Evolutionary conservation across 1,284 basidiomycete genomes (phyloP), one percentile per base, ranked within the genome.

Genomic region (Sporisorium graminicola): DNA sequence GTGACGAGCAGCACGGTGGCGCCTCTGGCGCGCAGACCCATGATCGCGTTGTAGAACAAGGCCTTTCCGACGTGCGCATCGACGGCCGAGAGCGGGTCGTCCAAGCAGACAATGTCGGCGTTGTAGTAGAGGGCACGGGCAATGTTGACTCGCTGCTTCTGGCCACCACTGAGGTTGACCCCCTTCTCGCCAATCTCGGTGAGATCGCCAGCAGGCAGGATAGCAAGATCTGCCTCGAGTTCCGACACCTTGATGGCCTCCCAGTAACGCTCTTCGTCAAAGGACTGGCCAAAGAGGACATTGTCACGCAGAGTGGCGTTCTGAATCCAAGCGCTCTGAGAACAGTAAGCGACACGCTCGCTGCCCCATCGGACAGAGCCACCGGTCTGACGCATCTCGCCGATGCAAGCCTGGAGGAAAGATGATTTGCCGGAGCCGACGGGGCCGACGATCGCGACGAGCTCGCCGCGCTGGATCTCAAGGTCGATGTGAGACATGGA

Each of bases 251-350:
- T 72, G 71, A 74, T 62, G 13, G 82, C 81, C 52, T 82, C 74
- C 82, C 77, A 79, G 71, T 88, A 87, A 18, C 87, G 81, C 69
- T 91, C 91, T 58, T 91, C 90, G 47, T 86, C 83, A 51, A 79
- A 85, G 1, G 77, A 65, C 26, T 80, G 81, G 2, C 80, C 90
- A 86, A 91, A 87, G 26, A 84, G 55, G 27, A 86, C 81, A 63
- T 86, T 85, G 77, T 90, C 75, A 58, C 91, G 91, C 73, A 94
- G 77, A 3, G 91, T 90, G 0, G 91, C 90, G 80, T 93, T 93
- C 84, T 94, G 93, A 59, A 96, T 95, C 94, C 94, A 96, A 2
- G 94, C 92, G 26, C 88, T 90, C 85, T 94, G 93, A 4, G 93
- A 90, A 83, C 92, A 94, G 86, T 94, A 95, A 0, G 90, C 91